phyloP scores from a whole-genome alignment of 805 yeast genomes.

The Cephaloascus albidus region DNA sequence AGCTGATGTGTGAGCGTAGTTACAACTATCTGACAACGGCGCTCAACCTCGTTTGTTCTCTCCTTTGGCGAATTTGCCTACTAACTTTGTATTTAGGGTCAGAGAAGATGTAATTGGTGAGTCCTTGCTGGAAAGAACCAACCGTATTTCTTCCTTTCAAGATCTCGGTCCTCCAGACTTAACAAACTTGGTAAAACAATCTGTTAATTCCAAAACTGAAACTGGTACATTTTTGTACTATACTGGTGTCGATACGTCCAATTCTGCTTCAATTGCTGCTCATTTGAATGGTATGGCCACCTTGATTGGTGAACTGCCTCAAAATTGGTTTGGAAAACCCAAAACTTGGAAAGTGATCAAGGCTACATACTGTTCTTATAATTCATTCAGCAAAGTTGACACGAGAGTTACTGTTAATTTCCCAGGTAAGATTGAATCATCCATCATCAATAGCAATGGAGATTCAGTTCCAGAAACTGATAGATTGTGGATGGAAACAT shows the following conservation, averaged over 20 bases:
- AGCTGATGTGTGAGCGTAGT: too few species aligned
- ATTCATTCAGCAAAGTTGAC: slow-evolving; percentile 53
- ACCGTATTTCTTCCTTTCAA: slow-evolving; percentile 44
- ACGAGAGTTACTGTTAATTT: slow-evolving; percentile 64
- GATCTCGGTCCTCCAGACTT: slow-evolving; percentile 72
- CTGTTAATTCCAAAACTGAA: slow-evolving; percentile 33
- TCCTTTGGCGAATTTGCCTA: too few species aligned
- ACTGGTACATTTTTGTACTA: slow-evolving; percentile 68
- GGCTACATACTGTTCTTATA: slow-evolving; percentile 60
- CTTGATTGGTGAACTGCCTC: slow-evolving; percentile 50
- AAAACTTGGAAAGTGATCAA: slow-evolving; percentile 65
- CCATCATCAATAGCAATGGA: slow-evolving; percentile 40
- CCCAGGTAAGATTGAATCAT: slow-evolving; percentile 64
- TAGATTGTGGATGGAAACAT: slow-evolving; percentile 52
- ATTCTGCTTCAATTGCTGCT: slow-evolving; percentile 72
- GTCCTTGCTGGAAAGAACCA: slow-evolving; percentile 56
- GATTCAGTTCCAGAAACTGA: slow-evolving; percentile 43
- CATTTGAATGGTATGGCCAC: slow-evolving; percentile 60
- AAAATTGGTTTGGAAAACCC: slow-evolving; percentile 73
- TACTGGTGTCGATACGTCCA: slow-evolving; percentile 69
- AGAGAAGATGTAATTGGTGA: slow-evolving; percentile 50
- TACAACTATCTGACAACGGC: too few species aligned
- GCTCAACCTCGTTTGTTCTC: too few species aligned
- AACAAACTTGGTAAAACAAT: slow-evolving; percentile 37
- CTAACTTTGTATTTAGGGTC: too few species aligned